Conservation (phyloP, 768 basidiomycete species). For the Xerocomellus dryophilus region DNA sequence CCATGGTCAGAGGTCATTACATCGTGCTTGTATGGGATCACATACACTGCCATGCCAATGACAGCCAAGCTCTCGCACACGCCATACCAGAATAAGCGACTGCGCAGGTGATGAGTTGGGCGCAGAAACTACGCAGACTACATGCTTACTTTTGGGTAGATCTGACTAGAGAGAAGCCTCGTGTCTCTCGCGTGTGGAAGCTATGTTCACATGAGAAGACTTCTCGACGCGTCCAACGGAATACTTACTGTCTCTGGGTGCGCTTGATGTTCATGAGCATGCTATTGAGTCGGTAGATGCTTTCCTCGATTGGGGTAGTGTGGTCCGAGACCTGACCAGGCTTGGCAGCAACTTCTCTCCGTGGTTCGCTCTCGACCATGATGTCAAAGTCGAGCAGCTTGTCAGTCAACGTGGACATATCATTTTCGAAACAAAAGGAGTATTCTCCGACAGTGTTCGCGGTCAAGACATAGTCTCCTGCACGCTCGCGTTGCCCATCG, state of each 20-base stretch:
- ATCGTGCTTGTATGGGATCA: conserved; percentile 13
- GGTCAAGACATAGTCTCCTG: conserved; percentile 96
- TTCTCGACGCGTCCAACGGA: background rate
- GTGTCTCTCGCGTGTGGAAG: conserved; percentile 91
- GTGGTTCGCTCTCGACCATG: conserved; percentile 97
- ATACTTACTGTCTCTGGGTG: conserved; percentile 86
- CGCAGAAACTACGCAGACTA: background rate
- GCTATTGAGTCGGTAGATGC: conserved; percentile 85
- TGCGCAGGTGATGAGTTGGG: conserved; percentile 27
- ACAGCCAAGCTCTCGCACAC: conserved; percentile 76
- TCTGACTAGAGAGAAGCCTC: conserved; percentile 89
- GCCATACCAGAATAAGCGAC: conserved; percentile 93
- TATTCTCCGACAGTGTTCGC: conserved; percentile 90
- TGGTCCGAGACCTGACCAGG: conserved; percentile 88
- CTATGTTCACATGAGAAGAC: conserved; percentile 38
- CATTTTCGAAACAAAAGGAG: conserved; percentile 97
- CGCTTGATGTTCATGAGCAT: conserved; percentile 88
- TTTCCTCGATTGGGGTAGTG: conserved; percentile 91
- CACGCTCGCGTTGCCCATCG: conserved; percentile 84
- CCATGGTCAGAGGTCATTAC: conserved; percentile 7
- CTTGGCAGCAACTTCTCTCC: conserved; percentile 85
- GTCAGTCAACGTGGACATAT: conserved; percentile 91
- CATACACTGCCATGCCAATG: conserved; percentile 86
- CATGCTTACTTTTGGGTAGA: conserved; percentile 75
- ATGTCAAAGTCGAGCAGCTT: conserved; percentile 96